A percentile compares a stretch with the other conserved stretches of the same genome.
These are phyloP conservation scores for Ephemerocybe angulata DNA, from an alignment of 768 basidiomycete genomes.

Conservation along the genomic window DNA sequence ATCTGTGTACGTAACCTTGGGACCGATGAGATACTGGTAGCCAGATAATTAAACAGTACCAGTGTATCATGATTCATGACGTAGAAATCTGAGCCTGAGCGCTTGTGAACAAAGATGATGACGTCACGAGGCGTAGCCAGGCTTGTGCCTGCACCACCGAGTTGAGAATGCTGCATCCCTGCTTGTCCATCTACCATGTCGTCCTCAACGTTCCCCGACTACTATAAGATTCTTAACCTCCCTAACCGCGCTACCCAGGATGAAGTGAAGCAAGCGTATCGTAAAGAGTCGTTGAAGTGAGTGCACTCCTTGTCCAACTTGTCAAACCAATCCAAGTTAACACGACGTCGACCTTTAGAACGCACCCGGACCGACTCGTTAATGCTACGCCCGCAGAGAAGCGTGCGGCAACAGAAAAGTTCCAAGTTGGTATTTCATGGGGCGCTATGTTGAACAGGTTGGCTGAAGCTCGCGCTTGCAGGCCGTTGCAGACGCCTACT, in stretches of 20 bases:
- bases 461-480: conserved; percentile 22
- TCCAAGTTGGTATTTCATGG: conserved; percentile 53
- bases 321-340: conserved; percentile 16
- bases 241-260: conserved; percentile 58
- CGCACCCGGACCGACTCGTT: conserved; percentile 82
- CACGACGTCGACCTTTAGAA: too few species aligned
- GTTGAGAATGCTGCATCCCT: not conserved
- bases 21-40: too few species aligned
- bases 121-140: conserved; percentile 20
- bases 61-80: too few species aligned
- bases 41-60: too few species aligned
- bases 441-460: not conserved
- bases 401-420: conserved; percentile 73
- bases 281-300: conserved; percentile 72
- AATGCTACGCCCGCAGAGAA: conserved; percentile 71
- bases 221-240: conserved; percentile 64
- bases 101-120: too few species aligned
- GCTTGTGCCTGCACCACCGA: not conserved
- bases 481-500: conserved; percentile 93
- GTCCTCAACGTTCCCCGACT: conserved; percentile 71
- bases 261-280: conserved; percentile 74
- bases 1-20: too few species aligned
- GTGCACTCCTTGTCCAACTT: conserved; percentile 10
- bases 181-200: conserved; percentile 46
- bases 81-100: too few species aligned